Evolutionary conservation across 345 rosid genomes (phyloP).

Genomic region (Sonneratia caseolaris): DNA sequence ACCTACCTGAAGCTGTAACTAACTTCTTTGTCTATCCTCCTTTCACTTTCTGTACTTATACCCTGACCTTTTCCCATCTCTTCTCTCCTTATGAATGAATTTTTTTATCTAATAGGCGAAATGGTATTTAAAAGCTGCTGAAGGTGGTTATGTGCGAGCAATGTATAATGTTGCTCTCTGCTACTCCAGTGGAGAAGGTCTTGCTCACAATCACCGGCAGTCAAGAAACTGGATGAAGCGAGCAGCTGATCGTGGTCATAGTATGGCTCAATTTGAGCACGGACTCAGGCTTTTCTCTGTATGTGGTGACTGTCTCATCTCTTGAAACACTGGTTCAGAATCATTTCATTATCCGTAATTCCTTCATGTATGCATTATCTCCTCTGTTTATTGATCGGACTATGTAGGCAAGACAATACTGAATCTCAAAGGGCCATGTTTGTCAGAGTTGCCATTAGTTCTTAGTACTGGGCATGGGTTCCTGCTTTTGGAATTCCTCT

Average conservation of each 20-base stretch:
- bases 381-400: not conserved
- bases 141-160: constrained; percentile 77
- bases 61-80: not conserved
- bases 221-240: constrained; percentile 90
- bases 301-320: constrained; percentile 12
- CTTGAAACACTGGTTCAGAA: not conserved
- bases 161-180: constrained; percentile 82
- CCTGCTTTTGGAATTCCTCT: too few species aligned
- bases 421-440: not conserved
- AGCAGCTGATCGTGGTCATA: constrained; percentile 82
- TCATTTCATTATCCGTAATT: not conserved
- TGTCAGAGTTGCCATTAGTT: not conserved
- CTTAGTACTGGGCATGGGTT: too few species aligned
- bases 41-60: not conserved
- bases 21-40: not conserved
- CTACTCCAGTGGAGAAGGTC: constrained; percentile 71
- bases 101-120: constrained; percentile 33
- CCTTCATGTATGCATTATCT: not conserved
- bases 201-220: constrained; percentile 36
- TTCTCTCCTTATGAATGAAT: not conserved
- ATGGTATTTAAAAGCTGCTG: constrained; percentile 82
- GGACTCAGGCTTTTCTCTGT: constrained; percentile 81
- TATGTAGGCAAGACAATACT: not conserved
- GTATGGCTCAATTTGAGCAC: constrained; percentile 83
- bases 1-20: constrained; percentile 63